Base-by-base conservation (phyloP, 2,329 filamentous ascomycete genomes). In the Aspergillus vadensis region DNA sequence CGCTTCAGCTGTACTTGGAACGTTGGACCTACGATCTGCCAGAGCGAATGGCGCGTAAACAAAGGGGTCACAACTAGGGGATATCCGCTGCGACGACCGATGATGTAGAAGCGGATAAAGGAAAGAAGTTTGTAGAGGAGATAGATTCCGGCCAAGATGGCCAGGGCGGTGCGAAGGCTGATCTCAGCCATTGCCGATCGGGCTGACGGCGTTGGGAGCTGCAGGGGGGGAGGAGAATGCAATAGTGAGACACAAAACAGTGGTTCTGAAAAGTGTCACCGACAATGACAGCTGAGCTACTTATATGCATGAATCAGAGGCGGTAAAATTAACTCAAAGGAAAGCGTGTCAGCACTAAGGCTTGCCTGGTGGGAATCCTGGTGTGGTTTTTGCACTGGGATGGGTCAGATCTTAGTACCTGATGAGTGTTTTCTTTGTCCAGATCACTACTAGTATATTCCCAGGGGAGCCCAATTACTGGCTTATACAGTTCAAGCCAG, bases 11-110 rank as follows among this genome's bases (percentile, higher is more conserved):
- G 52, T 1, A 65, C 68, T 30, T 64, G 62, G 0, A 73, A 53
- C 0, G 62, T 54, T 2, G 70, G 67, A 0, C 59, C 65, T 5
- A 72, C 32, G 14, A 76, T 58, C 71, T 72, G 62, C 69, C 70
- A 76, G 32, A 65, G n/a, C 1, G 65, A 51, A 14, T 63, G 70
- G 25, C 67, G 67, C 14, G 64, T 59, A 36, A 65, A 61, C 7
- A 68, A 19, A 0, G 72, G 72, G 5, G 63, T 55, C 38, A 72
- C 25, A 30, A 67, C 61, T 8, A 72, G 55, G 0, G 72, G 70
- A 43, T 73, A 68, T 1, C 69, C 67, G 8, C 63, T 64, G 25
- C 65, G 69, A 23, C 69, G 69, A 4, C 65, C 73, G 15, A 59
- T 53, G n/a, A 64, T 49, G 60, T 71, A 71, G 19, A 50, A 36